Evolutionary conservation across 345 rosid species (phyloP), one percentile per base, ranked within the genome.

Genomic region (Psidium guajava): DNA sequence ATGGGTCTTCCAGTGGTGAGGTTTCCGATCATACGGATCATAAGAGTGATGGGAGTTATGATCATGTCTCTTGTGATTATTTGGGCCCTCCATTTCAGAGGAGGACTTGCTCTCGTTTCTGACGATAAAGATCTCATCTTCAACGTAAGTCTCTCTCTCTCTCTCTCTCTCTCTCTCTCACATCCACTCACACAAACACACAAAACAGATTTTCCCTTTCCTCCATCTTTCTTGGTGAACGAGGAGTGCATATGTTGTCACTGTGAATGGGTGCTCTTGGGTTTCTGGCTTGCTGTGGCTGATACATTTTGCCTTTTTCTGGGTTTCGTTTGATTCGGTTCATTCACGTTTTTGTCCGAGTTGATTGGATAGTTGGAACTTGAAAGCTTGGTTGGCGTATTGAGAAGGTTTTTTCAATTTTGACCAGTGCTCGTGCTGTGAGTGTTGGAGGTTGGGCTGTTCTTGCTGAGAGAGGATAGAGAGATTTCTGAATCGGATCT

Each of bases 91-190:
- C 87, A 86, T 85, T 91, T 81, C 86, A 88, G 93, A 80, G 93
- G 93, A 54, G 91, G 92, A 52, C 83, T 91, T 81, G 91, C 91
- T 56, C 90, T 90, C 47, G 84, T 85, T 59, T 91, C 93, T 27
- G 93, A 86, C 82, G 84, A 90, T 77, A 91, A 89, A 73, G 93
- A 91, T 90, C 91, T 91, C 87, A 90, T 91, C 90, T 91, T 91
- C 82, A 91, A 91, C 81, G 93, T 90, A 51, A 20, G 15, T 40
- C 28, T 82, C 86, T 44, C 56, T 50, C 44, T 77, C 85, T 32
- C 77, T 51, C 11, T 32, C 74, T 54, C 57, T n/a, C 53, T 82
- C 51, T n/a, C 49, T 42, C 15, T 54, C 20, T 47, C 82, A 21
- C 55, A n/a, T n/a, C 49, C n/a, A 11, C 54, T 15, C 22, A 32